Percentiles rank a stretch among this genome's conserved stretches.
Conservation (phyloP, 805 yeast species). For the Ogataea nitratoaversa region DNA sequence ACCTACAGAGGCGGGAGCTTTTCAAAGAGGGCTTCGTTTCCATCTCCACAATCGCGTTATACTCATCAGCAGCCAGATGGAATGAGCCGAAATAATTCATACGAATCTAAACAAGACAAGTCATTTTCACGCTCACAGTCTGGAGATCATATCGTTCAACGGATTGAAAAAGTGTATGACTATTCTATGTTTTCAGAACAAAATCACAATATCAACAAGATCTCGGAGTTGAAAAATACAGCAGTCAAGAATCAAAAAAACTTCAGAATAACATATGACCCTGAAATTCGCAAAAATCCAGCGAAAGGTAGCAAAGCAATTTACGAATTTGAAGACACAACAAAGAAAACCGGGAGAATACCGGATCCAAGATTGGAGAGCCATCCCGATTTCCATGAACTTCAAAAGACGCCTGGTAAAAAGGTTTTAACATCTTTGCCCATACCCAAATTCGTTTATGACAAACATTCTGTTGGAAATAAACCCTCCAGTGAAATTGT, state of each 20-base stretch:
- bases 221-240: not conserved
- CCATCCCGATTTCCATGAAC: slow-evolving; percentile 7
- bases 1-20: not conserved
- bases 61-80: not conserved
- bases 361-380: slow-evolving; percentile 20
- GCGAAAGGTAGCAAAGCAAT: slow-evolving; percentile 29
- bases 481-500: slow-evolving; percentile 69
- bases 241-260: slow-evolving; percentile 5
- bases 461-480: slow-evolving; percentile 69
- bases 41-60: not conserved
- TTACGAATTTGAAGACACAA: slow-evolving; percentile 33
- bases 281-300: slow-evolving; percentile 39
- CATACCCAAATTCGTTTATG: slow-evolving; percentile 43
- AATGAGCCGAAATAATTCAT: slow-evolving; percentile 1
- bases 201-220: slow-evolving; percentile 15
- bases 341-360: slow-evolving; percentile 23
- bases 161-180: slow-evolving; percentile 14
- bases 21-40: not conserved
- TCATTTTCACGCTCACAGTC: not conserved
- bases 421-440: slow-evolving; percentile 6
- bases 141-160: not conserved
- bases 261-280: slow-evolving; percentile 46
- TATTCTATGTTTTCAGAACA: slow-evolving; percentile 14
- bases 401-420: slow-evolving; percentile 8
- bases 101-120: not conserved